Evolutionary conservation across 257 asterid species (phyloP), one percentile per base, ranked within the genome.

Genomic region (Solanum tarapatanum): DNA sequence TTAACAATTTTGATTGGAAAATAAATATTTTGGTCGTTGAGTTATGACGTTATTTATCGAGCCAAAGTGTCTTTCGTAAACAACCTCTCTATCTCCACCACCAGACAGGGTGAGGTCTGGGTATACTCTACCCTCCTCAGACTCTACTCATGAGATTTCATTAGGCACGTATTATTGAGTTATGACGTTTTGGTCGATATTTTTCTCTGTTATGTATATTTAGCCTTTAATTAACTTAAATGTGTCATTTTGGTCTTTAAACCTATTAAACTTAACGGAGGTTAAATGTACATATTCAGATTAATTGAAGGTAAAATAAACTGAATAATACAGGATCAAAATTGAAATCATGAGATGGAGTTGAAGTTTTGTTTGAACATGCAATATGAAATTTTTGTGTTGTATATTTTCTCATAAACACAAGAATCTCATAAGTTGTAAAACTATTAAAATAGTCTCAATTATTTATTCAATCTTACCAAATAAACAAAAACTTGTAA

Each of bases 21-120:
- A 64, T 64, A 14, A 5, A 11, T 24, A n/a, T 64, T 64, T 64
- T 64, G 72, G 2, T n/a, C 16, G 8, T 64, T n/a, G 1, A n/a
- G 70, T 62, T 9, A 10, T 62, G 30, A 0, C 1, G 30, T 23
- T 62, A 62, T 2, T 62, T 10, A 10, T 23, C 7, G 70, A 62
- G 16, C 1, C 1, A 41, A 3, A 62, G 30, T 10, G 13, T 9
- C 3, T 62, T 62, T 10, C 6, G 7, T 2, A 62, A 62, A n/a
- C 13, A 62, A n/a, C 1, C 1, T 62, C 3, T n/a, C 3, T 58
- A 58, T 0, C 24, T 62, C 14, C 7, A 62, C 13, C 7, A 60
- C 1, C 0, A n/a, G 0, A 10, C 11, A 62, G 1, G 30, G 28
- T 62, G 12, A 62, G 30, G 30, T 62, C 1, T 2, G 0, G 7